Evolutionary conservation across 176 grass and related monocot genomes (phyloP), one percentile per base, ranked within the genome.

Genomic region (Eleusine indica): DNA sequence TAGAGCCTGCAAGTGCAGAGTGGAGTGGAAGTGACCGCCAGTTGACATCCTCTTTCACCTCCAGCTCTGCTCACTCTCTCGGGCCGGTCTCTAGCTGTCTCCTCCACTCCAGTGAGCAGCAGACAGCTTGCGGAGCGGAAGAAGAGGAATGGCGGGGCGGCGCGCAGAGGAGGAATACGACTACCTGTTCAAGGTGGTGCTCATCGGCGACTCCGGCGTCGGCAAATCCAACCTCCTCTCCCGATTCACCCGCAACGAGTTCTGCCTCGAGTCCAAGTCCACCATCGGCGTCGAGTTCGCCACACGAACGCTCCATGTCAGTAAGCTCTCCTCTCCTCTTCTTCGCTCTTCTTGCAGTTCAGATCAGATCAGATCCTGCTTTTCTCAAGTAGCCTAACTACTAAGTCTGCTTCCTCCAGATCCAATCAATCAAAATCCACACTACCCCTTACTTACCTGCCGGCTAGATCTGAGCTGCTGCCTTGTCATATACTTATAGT

Each of bases 231-330:
- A 95, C 83, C 82, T 95, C 18, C 88, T 95, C n/a, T 95, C 93
- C 51, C 88, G 93, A 9, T 95, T 95, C 90, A 95, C 93, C 74
- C 93, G 93, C 75, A 90, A 95, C 84, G 90, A 95, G 76, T 95
- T 95, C 90, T 95, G 92, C 85, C 90, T 97, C 87, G 94, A 97
- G 77, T 97, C 94, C 64, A 97, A 97, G 79, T 97, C 94, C 89
- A 97, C 94, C 88, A 97, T 97, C 78, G 94, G 94, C 88, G 94
- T 97, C 76, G 94, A 97, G 84, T 97, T 97, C 88, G 93, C 93
- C 47, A 95, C 93, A 3, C 30, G 82, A 3, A 89, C 87, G 4
- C 77, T 89, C 70, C 87, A 89, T 72, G 87, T 89, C 57, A 30
- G 62, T 48, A 44, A 0, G 28, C 28, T 4, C 5, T 38, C 3